These are phyloP conservation scores for Anthracocystis setariae DNA, from an alignment of 1,284 basidiomycete genomes.

Conservation along the genomic window DNA sequence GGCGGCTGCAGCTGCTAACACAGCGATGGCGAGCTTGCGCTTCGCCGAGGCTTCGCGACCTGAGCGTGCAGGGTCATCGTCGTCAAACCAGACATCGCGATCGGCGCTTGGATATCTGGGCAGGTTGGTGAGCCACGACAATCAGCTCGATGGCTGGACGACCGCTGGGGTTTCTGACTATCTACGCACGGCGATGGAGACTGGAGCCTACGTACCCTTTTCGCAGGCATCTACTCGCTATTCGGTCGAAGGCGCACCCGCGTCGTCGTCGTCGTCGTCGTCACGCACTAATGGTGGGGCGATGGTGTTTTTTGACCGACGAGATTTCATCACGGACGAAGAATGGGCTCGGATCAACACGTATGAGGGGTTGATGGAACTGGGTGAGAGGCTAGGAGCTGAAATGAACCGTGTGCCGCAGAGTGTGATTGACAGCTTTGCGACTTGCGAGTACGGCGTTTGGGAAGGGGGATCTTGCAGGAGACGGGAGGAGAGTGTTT, in stretches of 20 bases:
- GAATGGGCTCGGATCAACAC: conserved; percentile 43
- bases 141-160: conserved; percentile 37
- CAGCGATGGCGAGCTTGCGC: too few relatives aligned
- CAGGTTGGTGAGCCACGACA: conserved; percentile 40
- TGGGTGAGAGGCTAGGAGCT: conserved; percentile 28
- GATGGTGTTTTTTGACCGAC: conserved; percentile 35
- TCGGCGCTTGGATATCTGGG: conserved; percentile 41
- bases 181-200: conserved; percentile 36
- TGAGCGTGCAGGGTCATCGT: too few relatives aligned
- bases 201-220: neutral
- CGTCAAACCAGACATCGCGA: conserved; percentile 4
- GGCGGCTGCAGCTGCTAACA: too few relatives aligned
- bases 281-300: conserved; percentile 13
- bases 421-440: conserved; percentile 27
- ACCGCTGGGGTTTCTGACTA: conserved; percentile 17
- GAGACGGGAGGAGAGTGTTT: conserved; percentile 2
- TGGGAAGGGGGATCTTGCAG: conserved; percentile 42
- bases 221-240: conserved; percentile 5
- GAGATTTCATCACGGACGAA: conserved; percentile 45
- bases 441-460: conserved; percentile 36
- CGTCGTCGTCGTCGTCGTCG: too few relatives aligned
- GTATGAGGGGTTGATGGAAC: conserved; percentile 36
- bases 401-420: conserved; percentile 30
- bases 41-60: too few relatives aligned
- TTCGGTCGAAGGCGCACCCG: too few relatives aligned